These are phyloP conservation scores for Acanthamoeba pearcei DNA, from an alignment of 208 protist genomes.

Conservation along the genomic window DNA sequence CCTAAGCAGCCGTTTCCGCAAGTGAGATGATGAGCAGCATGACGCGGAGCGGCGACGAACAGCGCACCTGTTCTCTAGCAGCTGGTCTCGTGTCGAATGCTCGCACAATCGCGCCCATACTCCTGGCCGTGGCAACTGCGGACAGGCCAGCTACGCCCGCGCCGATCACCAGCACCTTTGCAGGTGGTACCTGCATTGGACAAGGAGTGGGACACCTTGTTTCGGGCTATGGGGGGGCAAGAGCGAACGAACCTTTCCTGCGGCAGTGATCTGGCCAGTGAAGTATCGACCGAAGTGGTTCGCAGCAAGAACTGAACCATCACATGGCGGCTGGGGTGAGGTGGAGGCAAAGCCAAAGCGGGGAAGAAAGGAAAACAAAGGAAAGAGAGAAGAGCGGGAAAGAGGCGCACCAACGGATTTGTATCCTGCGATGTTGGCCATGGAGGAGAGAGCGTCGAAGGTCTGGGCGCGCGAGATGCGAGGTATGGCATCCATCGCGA, in stretches of 20 bases:
- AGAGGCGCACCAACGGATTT: conserved; percentile 84
- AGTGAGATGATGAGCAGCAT: neutral
- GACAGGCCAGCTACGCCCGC: conserved; percentile 94
- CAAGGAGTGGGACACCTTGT: neutral
- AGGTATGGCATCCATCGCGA: conserved; percentile 92
- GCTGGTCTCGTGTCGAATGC: conserved; percentile 93
- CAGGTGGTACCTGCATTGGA: conserved; percentile 28
- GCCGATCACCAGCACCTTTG: conserved; percentile 92
- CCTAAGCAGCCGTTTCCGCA: neutral
- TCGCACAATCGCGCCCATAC: conserved; percentile 94
- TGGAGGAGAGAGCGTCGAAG: conserved; percentile 92
- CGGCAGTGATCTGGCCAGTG: conserved; percentile 93
- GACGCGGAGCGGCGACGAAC: neutral
- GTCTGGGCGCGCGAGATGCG: conserved; percentile 88
- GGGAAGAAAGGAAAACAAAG: neutral
- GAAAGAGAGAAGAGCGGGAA: neutral
- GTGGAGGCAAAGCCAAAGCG: neutral
- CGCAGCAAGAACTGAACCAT: conserved; percentile 35
- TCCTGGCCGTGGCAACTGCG: conserved; percentile 92
- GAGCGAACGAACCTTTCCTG: conserved; percentile 87
- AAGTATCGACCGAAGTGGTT: conserved; percentile 90
- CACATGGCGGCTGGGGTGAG: neutral
- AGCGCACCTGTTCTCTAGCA: conserved; percentile 92
- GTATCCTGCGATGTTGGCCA: conserved; percentile 95
- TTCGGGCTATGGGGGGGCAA: neutral